A percentile compares a stretch with the other conserved stretches of the same genome.
Evolutionary conservation across 1,139 yeast genomes (phyloP).

Genomic region (Yamadazyma membranifaciens): DNA sequence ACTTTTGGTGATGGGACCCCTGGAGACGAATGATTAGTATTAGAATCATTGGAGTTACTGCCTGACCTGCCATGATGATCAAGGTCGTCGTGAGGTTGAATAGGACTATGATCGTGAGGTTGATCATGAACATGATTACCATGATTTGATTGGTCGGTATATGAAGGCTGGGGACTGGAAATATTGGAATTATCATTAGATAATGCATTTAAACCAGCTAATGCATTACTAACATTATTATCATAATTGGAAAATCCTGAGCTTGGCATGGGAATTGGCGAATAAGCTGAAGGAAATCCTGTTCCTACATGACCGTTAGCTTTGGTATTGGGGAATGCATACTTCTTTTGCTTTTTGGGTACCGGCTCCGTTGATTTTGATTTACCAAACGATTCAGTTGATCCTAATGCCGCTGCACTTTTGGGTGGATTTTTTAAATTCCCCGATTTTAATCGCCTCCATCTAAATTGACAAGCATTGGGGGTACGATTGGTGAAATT

Average conservation of each 20-base stretch:
- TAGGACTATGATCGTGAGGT: not conserved
- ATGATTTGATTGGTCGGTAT: not conserved
- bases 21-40: constrained; percentile 24
- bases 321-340: constrained; percentile 17
- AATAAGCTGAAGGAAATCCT: constrained; percentile 33
- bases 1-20: constrained; percentile 21
- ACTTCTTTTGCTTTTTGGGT: constrained; percentile 25
- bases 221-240: constrained; percentile 41
- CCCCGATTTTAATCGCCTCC: constrained; percentile 71
- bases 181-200: constrained; percentile 37
- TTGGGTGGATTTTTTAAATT: constrained; percentile 58
- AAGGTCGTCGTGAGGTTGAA: not conserved
- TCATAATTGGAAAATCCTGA: constrained; percentile 46
- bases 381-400: constrained; percentile 11
- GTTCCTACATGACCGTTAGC: constrained; percentile 17
- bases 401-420: constrained; percentile 27
- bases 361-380: constrained; percentile 9
- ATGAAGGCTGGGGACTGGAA: constrained; percentile 28
- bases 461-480: constrained; percentile 76
- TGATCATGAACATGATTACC: constrained; percentile 10
- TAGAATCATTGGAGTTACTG: constrained; percentile 7
- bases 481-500: constrained; percentile 70
- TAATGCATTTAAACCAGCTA: constrained; percentile 48
- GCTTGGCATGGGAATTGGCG: constrained; percentile 40
- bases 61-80: not conserved